Conservation (phyloP, 2,329 filamentous ascomycete genomes). For the Phialophora expanda region DNA sequence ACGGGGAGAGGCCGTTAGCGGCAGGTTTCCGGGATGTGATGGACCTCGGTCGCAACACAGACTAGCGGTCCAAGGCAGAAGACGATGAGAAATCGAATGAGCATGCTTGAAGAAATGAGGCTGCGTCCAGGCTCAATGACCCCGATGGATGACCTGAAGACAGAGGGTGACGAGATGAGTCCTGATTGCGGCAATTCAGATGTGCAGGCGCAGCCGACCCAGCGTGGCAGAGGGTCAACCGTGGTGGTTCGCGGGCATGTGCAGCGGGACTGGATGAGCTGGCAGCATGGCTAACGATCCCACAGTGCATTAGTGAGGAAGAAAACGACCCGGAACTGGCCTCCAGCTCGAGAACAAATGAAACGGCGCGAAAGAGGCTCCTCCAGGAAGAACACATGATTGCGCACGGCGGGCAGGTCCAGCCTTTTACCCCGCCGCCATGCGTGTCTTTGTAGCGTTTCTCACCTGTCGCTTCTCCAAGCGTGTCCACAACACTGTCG, state of each 20-base stretch:
- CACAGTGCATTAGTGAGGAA: slow-evolving; percentile 18
- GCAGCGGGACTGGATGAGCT: slow-evolving; percentile 22
- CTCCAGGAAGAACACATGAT: slow-evolving; percentile 18
- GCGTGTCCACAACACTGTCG: background rate
- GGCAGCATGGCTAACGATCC: slow-evolving; percentile 12
- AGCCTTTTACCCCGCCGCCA: slow-evolving; percentile 15
- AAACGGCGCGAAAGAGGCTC: slow-evolving; percentile 14
- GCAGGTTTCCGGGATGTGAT: slow-evolving; percentile 25
- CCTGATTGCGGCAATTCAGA: slow-evolving; percentile 26
- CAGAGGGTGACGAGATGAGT: slow-evolving; percentile 17
- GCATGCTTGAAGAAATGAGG: slow-evolving; percentile 33
- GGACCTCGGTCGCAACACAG: slow-evolving; percentile 30
- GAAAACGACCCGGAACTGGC: slow-evolving; percentile 14
- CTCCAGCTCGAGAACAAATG: slow-evolving; percentile 11
- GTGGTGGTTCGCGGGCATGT: slow-evolving; percentile 19
- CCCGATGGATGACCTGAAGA: slow-evolving; percentile 23
- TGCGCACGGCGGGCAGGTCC: background rate
- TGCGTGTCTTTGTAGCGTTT: slow-evolving; percentile 6
- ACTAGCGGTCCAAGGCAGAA: slow-evolving; percentile 25
- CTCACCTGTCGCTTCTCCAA: slow-evolving; percentile 10
- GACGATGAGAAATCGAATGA: slow-evolving; percentile 31
- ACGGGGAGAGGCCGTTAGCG: slow-evolving; percentile 26
- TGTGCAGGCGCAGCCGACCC: slow-evolving; percentile 21
- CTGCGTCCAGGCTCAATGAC: slow-evolving; percentile 28
- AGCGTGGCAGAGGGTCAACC: slow-evolving; percentile 22